Evolutionary conservation across 2,329 filamentous ascomycete species (phyloP).

Genomic region (Exophiala oligosperma): DNA sequence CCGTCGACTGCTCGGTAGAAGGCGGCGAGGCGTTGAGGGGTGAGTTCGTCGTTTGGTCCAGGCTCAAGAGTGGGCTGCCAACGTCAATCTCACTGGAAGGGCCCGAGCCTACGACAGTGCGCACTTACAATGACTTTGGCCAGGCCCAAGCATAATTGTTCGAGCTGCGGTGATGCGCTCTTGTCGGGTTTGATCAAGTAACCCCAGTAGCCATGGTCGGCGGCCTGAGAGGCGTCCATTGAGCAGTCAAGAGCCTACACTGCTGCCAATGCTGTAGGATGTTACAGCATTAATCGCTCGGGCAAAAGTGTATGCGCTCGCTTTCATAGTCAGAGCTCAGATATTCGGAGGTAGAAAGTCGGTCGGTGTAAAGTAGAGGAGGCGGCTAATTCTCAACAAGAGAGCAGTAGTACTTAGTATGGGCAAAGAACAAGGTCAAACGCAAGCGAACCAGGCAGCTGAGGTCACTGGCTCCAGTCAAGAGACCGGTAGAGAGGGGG

Average conservation of each 20-base stretch:
- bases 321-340: conserved; percentile 18
- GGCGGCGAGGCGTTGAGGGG: conserved; percentile 68
- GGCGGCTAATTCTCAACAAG: background rate
- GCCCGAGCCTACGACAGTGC: background rate
- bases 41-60: conserved; percentile 43
- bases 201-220: conserved; percentile 22
- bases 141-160: conserved; percentile 68
- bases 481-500: background rate
- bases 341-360: background rate
- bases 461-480: background rate
- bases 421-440: background rate
- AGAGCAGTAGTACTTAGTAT: background rate
- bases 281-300: conserved; percentile 12
- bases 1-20: conserved; percentile 76
- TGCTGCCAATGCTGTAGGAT: conserved; percentile 2
- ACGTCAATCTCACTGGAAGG: conserved; percentile 9
- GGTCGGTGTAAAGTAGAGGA: background rate
- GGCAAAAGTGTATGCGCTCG: background rate
- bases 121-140: conserved; percentile 67
- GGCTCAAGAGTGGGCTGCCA: conserved; percentile 27
- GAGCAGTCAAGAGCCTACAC: background rate
- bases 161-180: conserved; percentile 64
- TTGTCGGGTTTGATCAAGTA: conserved; percentile 68
- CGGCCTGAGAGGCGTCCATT: conserved; percentile 20
- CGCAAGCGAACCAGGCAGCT: background rate